A percentile compares a stretch with the other conserved stretches of the same genome.
These are phyloP conservation scores for Adansonia grandidieri DNA, from an alignment of 441 rosid species.

Conservation along the genomic window DNA sequence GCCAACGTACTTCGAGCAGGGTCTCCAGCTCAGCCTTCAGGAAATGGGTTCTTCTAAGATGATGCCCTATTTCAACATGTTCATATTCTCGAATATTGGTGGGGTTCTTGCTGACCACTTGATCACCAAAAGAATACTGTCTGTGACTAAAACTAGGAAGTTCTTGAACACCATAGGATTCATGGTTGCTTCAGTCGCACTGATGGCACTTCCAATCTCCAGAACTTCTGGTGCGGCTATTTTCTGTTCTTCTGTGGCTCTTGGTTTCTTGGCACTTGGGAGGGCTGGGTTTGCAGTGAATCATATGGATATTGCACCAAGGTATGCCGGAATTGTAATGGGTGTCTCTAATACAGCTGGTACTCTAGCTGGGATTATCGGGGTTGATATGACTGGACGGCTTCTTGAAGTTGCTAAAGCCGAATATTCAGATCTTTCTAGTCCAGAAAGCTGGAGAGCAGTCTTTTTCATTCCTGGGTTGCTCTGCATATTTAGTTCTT, in stretches of 20 bases:
- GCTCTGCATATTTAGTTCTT: slow-evolving; percentile 78
- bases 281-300: slow-evolving; percentile 95
- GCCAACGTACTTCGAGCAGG: slow-evolving; percentile 87
- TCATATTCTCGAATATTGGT: slow-evolving; percentile 86
- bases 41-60: slow-evolving; percentile 96
- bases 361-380: slow-evolving; percentile 87
- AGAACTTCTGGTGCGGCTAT: slow-evolving; percentile 76
- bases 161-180: slow-evolving; percentile 81
- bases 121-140: slow-evolving; percentile 71
- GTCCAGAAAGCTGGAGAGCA: slow-evolving; percentile 86
- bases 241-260: slow-evolving; percentile 84
- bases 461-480: slow-evolving; percentile 86
- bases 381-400: slow-evolving; percentile 82
- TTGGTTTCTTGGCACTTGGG: slow-evolving; percentile 86
- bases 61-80: slow-evolving; percentile 97
- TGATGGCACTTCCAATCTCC: slow-evolving; percentile 75
- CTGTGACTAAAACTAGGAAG: slow-evolving; percentile 80
- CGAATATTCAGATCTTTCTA: slow-evolving; percentile 70
- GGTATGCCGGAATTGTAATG: slow-evolving; percentile 93
- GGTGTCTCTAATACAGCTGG: slow-evolving; percentile 97
- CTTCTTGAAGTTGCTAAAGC: slow-evolving; percentile 83
- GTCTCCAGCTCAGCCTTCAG: slow-evolving; percentile 85
- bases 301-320: slow-evolving; percentile 94
- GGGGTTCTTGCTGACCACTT: slow-evolving; percentile 85
- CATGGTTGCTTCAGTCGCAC: slow-evolving; percentile 70